Base-by-base conservation (phyloP, 352 stramenopile species). In the Globisporangium ultimum region DNA sequence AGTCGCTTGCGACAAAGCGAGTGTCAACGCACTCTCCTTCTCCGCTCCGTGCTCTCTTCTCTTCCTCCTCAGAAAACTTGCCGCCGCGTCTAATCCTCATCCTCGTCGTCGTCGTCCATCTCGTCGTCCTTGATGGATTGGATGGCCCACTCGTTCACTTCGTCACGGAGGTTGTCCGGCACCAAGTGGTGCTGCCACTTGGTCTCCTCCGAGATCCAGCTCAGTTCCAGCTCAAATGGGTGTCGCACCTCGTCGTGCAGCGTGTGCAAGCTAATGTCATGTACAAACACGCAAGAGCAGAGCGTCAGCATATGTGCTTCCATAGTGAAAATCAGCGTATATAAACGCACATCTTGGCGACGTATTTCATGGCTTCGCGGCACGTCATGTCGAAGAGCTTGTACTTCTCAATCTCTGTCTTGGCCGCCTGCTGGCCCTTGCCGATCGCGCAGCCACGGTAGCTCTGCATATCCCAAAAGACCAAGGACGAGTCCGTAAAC, bases 331-430 rank as follows among this genome's bases (percentile, higher is more conserved):
- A 10, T 10, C 28, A 6, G 8, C 48, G 20, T 41, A 17, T 21
- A 32, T 8, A 56, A 0, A 24, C 87, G 60, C 76, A 97, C 89
- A 99, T 99, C 84, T 98, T 98, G 61, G 95, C 95, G 52, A 99
- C 83, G 74, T 99, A 95, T 89, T 98, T 98, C 72, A 99, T 97
- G 48, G 95, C 97, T 68, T 99, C 96, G 41, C 84, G 81, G 61
- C 88, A 97, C 49, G 89, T 93, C 67, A 99, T 86, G 67, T 97
- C 92, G 62, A 96, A 93, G 47, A 98, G 78, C 65, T 97, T 95
- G 70, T 98, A 83, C 79, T 98, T 99, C 70, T 99, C 97, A 61
- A 99, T 97, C 79, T 99, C 97, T 61, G 97, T 99, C 83, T 99
- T 99, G 54, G 97, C 97, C 17, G 93, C 92, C 72, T 99, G 97